A percentile compares a stretch with the other conserved stretches of the same genome.
These are phyloP conservation scores for Hura crepitans DNA, from an alignment of 441 rosid genomes.

Conservation along the genomic window DNA sequence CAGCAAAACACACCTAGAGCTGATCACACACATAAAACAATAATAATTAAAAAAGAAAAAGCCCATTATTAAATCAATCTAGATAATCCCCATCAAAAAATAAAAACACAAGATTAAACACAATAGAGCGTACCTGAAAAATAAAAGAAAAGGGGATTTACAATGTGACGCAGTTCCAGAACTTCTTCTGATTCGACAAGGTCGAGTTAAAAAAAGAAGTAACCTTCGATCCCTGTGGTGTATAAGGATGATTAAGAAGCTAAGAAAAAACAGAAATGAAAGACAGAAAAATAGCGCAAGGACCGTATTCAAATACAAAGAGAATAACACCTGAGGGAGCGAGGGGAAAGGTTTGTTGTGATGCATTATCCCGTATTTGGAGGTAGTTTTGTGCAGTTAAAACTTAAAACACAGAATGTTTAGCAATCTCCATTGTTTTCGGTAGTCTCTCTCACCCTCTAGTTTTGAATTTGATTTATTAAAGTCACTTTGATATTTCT, in stretches of 20 bases:
- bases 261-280: not conserved
- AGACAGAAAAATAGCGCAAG: not conserved
- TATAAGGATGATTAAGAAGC: not conserved
- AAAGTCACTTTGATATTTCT: too few species aligned
- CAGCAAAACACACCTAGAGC: conserved; percentile 18
- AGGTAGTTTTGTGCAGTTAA: not conserved
- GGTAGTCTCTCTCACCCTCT: not conserved
- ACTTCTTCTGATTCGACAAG: conserved; percentile 4
- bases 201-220: conserved; percentile 11
- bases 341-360: too few species aligned
- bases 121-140: conserved; percentile 16
- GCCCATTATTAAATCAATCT: not conserved
- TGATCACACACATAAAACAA: conserved; percentile 21
- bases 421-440: not conserved
- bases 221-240: not conserved
- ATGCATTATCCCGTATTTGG: not conserved
- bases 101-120: not conserved
- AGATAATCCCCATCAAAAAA: not conserved
- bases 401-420: not conserved
- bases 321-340: too few species aligned
- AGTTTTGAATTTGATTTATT: too few species aligned
- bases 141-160: conserved; percentile 8
- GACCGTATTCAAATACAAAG: too few species aligned
- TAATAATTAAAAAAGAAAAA: not conserved
- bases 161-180: conserved; percentile 5